phyloP scores from a whole-genome alignment of 805 yeast species.

The Pichia insulana region DNA sequence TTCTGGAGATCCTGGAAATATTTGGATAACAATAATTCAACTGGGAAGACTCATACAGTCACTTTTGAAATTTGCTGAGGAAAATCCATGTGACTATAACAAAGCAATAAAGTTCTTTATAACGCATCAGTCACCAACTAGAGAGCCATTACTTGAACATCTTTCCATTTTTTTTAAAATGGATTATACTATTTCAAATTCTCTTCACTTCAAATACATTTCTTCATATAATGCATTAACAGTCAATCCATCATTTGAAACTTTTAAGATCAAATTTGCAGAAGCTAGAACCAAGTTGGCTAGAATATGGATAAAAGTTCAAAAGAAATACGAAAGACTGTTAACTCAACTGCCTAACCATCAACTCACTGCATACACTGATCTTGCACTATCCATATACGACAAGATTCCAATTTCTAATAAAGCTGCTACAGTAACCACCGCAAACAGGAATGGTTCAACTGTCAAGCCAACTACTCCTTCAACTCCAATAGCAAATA shows the following conservation, averaged over 20 bases:
- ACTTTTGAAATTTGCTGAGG: slow-evolving; percentile 31
- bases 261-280: slow-evolving; percentile 53
- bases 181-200: slow-evolving; percentile 66
- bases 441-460: neutral
- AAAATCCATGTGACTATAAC: slow-evolving; percentile 21
- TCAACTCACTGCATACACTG: slow-evolving; percentile 37
- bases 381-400: slow-evolving; percentile 50
- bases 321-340: slow-evolving; percentile 38
- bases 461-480: neutral
- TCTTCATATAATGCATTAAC: slow-evolving; percentile 63
- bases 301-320: slow-evolving; percentile 54
- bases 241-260: slow-evolving; percentile 53
- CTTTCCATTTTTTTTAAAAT: slow-evolving; percentile 57
- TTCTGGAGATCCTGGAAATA: slow-evolving; percentile 53
- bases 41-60: slow-evolving; percentile 56
- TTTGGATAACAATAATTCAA: slow-evolving; percentile 68
- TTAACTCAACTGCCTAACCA: slow-evolving; percentile 33
- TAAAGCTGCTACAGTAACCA: slow-evolving; percentile 12
- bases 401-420: slow-evolving; percentile 51
- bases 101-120: slow-evolving; percentile 51
- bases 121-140: slow-evolving; percentile 61
- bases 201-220: slow-evolving; percentile 62
- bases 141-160: slow-evolving; percentile 63
- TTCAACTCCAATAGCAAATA: neutral
- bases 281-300: slow-evolving; percentile 54